Conservation (phyloP, 1,284 basidiomycete genomes). For the Cystobasidium slooffiae region DNA sequence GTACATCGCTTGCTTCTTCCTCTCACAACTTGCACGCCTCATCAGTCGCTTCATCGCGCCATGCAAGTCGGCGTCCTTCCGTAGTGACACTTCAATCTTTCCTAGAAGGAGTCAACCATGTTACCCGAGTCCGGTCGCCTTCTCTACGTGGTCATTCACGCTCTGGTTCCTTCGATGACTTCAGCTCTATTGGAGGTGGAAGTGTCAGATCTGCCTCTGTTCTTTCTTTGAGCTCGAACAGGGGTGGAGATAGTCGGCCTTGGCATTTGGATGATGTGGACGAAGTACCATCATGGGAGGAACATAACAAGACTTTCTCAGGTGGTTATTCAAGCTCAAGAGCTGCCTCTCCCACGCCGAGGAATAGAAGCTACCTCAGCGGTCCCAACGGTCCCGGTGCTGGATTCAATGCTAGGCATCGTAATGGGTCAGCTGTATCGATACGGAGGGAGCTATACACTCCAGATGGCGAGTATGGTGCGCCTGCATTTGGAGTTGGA, state of each 20-base stretch:
- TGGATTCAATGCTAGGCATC: constrained; percentile 12
- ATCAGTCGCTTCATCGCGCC: constrained; percentile 33
- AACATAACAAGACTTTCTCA: constrained; percentile 2
- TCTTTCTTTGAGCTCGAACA: constrained; percentile 6
- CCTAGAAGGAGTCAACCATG: constrained; percentile 43
- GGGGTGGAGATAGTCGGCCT: constrained; percentile 1
- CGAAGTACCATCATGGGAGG: constrained; percentile 39
- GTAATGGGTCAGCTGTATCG: constrained; percentile 14
- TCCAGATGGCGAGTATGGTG: constrained; percentile 23
- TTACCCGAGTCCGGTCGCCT: constrained; percentile 39
- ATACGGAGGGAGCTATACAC: constrained; percentile 16
- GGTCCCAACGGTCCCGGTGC: neutral
- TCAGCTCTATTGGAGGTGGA: constrained; percentile 29
- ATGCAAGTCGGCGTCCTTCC: constrained; percentile 29
- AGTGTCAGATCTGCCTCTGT: neutral
- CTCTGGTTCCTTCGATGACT: constrained; percentile 32
- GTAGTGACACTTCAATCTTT: constrained; percentile 36
- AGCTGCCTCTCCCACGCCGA: constrained; percentile 30
- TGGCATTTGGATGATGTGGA: constrained; percentile 44
- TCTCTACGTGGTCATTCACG: constrained; percentile 40
- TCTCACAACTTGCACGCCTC: neutral
- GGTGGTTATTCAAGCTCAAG: neutral
- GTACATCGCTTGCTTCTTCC: constrained; percentile 13
- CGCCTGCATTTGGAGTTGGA: neutral
- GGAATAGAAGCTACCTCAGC: constrained; percentile 15